Percentiles rank a stretch among this genome's conserved stretches.
These are phyloP conservation scores for Tylopilus rubrobrunneus DNA, from an alignment of 768 basidiomycete genomes.

Conservation along the genomic window DNA sequence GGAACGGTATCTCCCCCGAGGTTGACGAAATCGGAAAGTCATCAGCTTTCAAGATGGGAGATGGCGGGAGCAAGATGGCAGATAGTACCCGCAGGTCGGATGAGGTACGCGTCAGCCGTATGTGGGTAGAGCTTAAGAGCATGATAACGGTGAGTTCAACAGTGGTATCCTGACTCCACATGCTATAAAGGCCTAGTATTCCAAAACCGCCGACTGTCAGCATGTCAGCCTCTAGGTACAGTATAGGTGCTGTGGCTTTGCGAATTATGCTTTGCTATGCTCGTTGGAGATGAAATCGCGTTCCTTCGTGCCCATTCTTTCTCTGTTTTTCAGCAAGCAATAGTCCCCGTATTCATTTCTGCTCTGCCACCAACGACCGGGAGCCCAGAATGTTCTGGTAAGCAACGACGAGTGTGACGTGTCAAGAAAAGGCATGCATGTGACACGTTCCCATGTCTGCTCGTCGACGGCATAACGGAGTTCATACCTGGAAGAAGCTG, in stretches of 20 bases:
- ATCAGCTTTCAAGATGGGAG: slow-evolving; percentile 42
- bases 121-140: slow-evolving; percentile 15
- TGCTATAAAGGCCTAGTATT: slow-evolving; percentile 16
- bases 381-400: slow-evolving; percentile 79
- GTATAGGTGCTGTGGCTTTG: slow-evolving; percentile 7
- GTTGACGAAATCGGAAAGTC: slow-evolving; percentile 35
- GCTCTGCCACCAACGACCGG: slow-evolving; percentile 62
- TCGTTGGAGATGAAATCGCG: slow-evolving; percentile 10
- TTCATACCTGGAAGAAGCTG: slow-evolving; percentile 53
- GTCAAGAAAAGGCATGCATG: slow-evolving; percentile 83
- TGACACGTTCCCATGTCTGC: slow-evolving; percentile 75
- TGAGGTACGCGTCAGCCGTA: slow-evolving; percentile 36
- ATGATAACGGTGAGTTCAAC: slow-evolving; percentile 7
- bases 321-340: slow-evolving; percentile 74
- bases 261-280: slow-evolving; percentile 6
- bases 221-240: slow-evolving; percentile 18
- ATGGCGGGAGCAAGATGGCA: slow-evolving; percentile 37
- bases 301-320: slow-evolving; percentile 27
- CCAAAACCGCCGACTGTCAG: slow-evolving; percentile 11
- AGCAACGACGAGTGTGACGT: slow-evolving; percentile 64
- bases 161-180: not conserved
- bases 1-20: slow-evolving; percentile 51
- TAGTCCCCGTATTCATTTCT: slow-evolving; percentile 85
- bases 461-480: slow-evolving; percentile 74
- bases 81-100: slow-evolving; percentile 39